phyloP scores from a whole-genome alignment of 306 rosid species.

The Dryas octopetala region DNA sequence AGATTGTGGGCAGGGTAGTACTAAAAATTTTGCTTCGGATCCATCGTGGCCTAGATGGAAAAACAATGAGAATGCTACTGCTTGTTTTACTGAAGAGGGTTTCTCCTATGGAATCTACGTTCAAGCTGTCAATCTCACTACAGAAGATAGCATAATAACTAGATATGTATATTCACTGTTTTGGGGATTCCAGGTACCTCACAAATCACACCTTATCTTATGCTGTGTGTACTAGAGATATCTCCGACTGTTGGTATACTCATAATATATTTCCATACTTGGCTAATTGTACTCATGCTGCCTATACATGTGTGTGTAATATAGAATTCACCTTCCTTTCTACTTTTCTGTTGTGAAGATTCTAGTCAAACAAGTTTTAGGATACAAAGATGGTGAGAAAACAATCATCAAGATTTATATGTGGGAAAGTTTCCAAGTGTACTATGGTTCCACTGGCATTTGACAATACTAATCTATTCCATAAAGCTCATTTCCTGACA shows the following conservation, averaged over 20 bases:
- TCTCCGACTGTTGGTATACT: not conserved
- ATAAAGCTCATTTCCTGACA: too few species aligned
- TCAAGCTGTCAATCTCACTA: conserved; percentile 50
- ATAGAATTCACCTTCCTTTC: too few species aligned
- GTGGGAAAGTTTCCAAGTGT: too few species aligned
- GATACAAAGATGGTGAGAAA: too few species aligned
- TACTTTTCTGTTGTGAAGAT: too few species aligned
- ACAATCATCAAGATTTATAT: too few species aligned
- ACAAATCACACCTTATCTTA: conserved; percentile 2
- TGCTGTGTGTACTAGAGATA: conserved; percentile 5
- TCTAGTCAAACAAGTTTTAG: too few species aligned
- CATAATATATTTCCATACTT: not conserved
- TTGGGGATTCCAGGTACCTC: conserved; percentile 79
- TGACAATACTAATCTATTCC: too few species aligned
- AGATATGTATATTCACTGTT: conserved; percentile 62
- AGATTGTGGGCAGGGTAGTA: conserved; percentile 59
- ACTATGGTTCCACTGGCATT: too few species aligned
- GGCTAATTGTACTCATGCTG: not conserved
- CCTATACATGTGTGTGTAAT: too few species aligned
- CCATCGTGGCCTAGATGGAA: conserved; percentile 21
- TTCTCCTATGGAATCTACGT: conserved; percentile 54
- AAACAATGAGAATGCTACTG: conserved; percentile 17
- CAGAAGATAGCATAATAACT: conserved; percentile 25
- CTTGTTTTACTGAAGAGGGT: conserved; percentile 37
- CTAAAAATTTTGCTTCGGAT: not conserved